phyloP scores from a whole-genome alignment of 805 yeast species.

The Yarrowia yakushimensis region DNA sequence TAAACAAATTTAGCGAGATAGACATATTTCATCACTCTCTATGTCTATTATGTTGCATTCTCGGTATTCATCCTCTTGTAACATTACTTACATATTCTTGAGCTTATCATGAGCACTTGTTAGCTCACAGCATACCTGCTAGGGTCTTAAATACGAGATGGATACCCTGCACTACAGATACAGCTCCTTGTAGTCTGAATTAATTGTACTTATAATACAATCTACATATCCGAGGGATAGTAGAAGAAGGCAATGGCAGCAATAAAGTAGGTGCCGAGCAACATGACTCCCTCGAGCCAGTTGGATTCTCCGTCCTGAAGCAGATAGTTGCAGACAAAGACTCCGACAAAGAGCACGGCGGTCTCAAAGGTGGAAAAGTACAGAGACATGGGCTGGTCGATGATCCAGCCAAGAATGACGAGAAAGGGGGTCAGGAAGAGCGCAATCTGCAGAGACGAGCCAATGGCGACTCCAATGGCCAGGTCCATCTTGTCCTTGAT shows the following conservation, averaged over 20 bases:
- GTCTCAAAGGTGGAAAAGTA: conserved; percentile 93
- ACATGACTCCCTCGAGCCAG: conserved; percentile 96
- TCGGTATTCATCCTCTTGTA: too few relatives aligned
- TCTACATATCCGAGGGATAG: conserved; percentile 21
- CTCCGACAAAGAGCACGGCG: conserved; percentile 83
- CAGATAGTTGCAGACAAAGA: conserved; percentile 79
- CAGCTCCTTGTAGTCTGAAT: too few relatives aligned
- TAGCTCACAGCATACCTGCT: too few relatives aligned
- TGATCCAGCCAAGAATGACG: conserved; percentile 90
- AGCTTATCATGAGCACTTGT: too few relatives aligned
- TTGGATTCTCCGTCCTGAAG: conserved; percentile 92
- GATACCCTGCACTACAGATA: too few relatives aligned
- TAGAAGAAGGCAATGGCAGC: conserved; percentile 80
- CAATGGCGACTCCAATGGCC: conserved; percentile 95
- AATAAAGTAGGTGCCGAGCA: conserved; percentile 78
- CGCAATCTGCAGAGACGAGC: conserved; percentile 93
- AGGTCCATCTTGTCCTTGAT: conserved; percentile 95
- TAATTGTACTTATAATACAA: too few relatives aligned
- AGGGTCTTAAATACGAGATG: too few relatives aligned
- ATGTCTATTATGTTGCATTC: too few relatives aligned
- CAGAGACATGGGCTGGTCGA: conserved; percentile 87
- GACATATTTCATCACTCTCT: too few relatives aligned
- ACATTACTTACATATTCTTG: too few relatives aligned
- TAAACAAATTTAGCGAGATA: too few relatives aligned
- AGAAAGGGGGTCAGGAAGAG: conserved; percentile 92